Evolutionary conservation across 305 asterid species (phyloP).

Genomic region (Solanum chacoense): DNA sequence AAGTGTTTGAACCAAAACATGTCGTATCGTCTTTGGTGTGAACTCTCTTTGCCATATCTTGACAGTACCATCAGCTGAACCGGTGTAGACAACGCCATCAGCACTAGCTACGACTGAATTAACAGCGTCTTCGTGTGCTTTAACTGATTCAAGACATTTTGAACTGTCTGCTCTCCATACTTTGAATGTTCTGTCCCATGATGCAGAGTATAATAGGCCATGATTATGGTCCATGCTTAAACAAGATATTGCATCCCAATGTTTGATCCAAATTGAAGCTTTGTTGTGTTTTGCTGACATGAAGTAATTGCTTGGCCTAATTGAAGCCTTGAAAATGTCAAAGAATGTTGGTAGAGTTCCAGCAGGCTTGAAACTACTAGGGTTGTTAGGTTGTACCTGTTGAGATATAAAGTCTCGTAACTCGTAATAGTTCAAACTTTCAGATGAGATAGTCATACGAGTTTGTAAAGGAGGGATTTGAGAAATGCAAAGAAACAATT

Average conservation of each 20-base stretch:
- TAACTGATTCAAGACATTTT: slow-evolving; percentile 70
- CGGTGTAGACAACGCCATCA: slow-evolving; percentile 54
- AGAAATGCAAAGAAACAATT: background rate
- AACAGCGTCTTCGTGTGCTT: slow-evolving; percentile 83
- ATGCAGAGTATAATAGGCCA: slow-evolving; percentile 61
- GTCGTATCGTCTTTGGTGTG: slow-evolving; percentile 29
- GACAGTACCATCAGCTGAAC: slow-evolving; percentile 79
- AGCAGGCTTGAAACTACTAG: slow-evolving; percentile 33
- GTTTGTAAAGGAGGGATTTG: background rate
- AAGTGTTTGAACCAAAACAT: slow-evolving; percentile 32
- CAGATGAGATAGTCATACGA: background rate
- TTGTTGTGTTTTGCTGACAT: slow-evolving; percentile 53
- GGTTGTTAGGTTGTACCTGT: slow-evolving; percentile 28
- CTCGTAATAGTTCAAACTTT: background rate
- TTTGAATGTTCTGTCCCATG: slow-evolving; percentile 82
- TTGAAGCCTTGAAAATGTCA: slow-evolving; percentile 64
- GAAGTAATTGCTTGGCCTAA: slow-evolving; percentile 57
- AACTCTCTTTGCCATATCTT: slow-evolving; percentile 66
- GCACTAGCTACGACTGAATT: slow-evolving; percentile 54
- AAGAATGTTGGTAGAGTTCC: slow-evolving; percentile 69
- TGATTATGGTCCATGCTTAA: slow-evolving; percentile 53
- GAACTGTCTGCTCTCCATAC: slow-evolving; percentile 60
- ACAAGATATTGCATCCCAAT: slow-evolving; percentile 74
- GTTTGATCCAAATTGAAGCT: slow-evolving; percentile 64
- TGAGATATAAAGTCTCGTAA: background rate